These are phyloP conservation scores for Cladophialophora carrionii DNA, from an alignment of 2,329 filamentous ascomycete species.

Conservation along the genomic window DNA sequence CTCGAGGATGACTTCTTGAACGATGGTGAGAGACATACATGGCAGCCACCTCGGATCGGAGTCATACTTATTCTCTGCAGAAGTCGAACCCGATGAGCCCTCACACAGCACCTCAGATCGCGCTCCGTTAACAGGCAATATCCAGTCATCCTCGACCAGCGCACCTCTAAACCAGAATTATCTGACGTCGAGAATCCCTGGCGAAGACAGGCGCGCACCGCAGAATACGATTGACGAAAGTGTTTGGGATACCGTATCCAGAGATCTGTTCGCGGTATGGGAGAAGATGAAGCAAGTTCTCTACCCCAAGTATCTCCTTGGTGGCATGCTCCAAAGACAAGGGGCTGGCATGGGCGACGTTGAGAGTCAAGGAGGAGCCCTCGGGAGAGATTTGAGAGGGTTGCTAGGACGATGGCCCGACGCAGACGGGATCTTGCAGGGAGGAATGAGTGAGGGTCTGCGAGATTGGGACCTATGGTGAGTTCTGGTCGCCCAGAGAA, in stretches of 20 bases:
- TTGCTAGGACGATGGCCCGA: constrained; percentile 68
- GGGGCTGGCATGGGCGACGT: constrained; percentile 63
- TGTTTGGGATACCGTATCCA: constrained; percentile 94
- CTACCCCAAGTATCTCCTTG: constrained; percentile 90
- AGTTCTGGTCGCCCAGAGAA: constrained; percentile 30
- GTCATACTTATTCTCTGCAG: constrained; percentile 75
- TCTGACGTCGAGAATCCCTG: constrained; percentile 84
- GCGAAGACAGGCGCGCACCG: constrained; percentile 86
- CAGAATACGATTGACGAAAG: constrained; percentile 95
- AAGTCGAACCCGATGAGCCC: constrained; percentile 88
- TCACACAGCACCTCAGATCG: constrained; percentile 70
- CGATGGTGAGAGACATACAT: constrained; percentile 42
- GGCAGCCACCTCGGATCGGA: constrained; percentile 61
- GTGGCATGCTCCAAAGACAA: constrained; percentile 62
- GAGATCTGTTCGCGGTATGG: constrained; percentile 91
- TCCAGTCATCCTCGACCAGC: constrained; percentile 63
- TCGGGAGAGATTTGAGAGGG: constrained; percentile 55
- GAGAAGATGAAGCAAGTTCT: constrained; percentile 97
- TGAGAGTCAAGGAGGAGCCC: constrained; percentile 49
- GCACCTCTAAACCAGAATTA: constrained; percentile 72
- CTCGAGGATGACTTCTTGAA: constrained; percentile 46
- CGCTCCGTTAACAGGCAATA: constrained; percentile 82
- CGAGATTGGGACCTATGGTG: constrained; percentile 96
- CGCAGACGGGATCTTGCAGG: constrained; percentile 67
- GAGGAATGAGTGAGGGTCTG: constrained; percentile 82